Percentiles rank a stretch among this genome's conserved stretches.
Evolutionary conservation across 495 filamentous ascomycete genomes (phyloP).

Genomic region (Entonaema liquescens): DNA sequence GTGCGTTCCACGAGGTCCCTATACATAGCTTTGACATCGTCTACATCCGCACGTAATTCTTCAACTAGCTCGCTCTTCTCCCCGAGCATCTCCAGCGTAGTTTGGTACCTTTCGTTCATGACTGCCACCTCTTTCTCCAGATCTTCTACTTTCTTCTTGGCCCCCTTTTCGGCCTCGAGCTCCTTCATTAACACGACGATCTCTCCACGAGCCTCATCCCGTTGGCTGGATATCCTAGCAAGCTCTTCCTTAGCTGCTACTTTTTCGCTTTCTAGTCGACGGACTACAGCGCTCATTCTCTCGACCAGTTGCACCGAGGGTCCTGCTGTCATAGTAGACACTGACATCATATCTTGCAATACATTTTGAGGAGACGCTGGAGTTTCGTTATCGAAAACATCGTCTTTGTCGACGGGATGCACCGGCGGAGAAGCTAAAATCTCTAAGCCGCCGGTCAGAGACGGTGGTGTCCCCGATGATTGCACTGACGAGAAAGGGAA

Average conservation of each 20-base stretch:
- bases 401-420: slow-evolving; percentile 74
- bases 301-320: slow-evolving; percentile 96
- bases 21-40: slow-evolving; percentile 94
- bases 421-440: slow-evolving; percentile 50
- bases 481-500: slow-evolving; percentile 28
- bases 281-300: slow-evolving; percentile 92
- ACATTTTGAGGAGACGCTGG: slow-evolving; percentile 74
- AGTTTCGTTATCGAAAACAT: slow-evolving; percentile 68
- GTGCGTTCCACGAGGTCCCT: slow-evolving; percentile 89
- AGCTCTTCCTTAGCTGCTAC: slow-evolving; percentile 86
- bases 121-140: slow-evolving; percentile 73
- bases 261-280: slow-evolving; percentile 90
- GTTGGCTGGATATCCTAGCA: slow-evolving; percentile 76
- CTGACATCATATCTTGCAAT: slow-evolving; percentile 87
- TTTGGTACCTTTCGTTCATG: slow-evolving; percentile 78
- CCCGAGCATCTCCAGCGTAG: slow-evolving; percentile 91
- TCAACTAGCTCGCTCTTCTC: slow-evolving; percentile 96
- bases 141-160: slow-evolving; percentile 65
- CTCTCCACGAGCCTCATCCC: slow-evolving; percentile 90
- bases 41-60: slow-evolving; percentile 86
- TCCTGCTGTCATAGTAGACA: slow-evolving; percentile 86
- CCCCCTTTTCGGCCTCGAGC: slow-evolving; percentile 71
- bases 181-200: slow-evolving; percentile 89
- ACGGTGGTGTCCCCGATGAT: slow-evolving; percentile 37
- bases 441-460: slow-evolving; percentile 41